Evolutionary conservation across 768 basidiomycete species (phyloP).

Genomic region (Favolaschia claudopus): DNA sequence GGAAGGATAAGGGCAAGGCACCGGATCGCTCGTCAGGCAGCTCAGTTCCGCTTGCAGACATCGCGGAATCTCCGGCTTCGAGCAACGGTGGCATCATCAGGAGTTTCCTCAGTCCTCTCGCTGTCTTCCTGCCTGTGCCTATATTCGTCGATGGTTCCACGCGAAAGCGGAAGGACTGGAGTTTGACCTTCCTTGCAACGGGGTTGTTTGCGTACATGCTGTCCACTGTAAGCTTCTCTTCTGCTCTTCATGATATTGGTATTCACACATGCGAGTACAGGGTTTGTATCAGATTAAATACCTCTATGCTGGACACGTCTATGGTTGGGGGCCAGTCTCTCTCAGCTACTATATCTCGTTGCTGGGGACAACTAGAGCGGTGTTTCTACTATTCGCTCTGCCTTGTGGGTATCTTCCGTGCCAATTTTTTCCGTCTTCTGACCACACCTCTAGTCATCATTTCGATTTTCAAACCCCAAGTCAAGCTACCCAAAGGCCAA

Average conservation of each 20-base stretch:
- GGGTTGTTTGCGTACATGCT: constrained; percentile 70
- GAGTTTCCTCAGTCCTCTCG: constrained; percentile 62
- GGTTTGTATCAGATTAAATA: constrained; percentile 84
- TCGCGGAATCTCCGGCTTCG: background rate
- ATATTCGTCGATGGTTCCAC: constrained; percentile 51
- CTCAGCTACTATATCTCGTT: constrained; percentile 81
- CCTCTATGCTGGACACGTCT: constrained; percentile 78
- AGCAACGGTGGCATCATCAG: constrained; percentile 42
- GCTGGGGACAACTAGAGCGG: constrained; percentile 65
- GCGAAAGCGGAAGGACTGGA: constrained; percentile 75
- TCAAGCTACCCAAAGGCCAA: constrained; percentile 11
- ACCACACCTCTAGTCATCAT: constrained; percentile 57
- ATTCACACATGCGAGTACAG: constrained; percentile 38
- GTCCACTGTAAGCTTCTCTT: constrained; percentile 57
- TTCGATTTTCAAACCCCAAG: constrained; percentile 60
- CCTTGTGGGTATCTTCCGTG: constrained; percentile 40
- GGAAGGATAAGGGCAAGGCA: constrained; percentile 23
- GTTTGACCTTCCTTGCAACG: constrained; percentile 72
- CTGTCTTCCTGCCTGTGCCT: constrained; percentile 68
- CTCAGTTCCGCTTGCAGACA: background rate
- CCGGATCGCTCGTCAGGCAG: constrained; percentile 5
- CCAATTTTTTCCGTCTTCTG: background rate
- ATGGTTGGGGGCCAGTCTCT: constrained; percentile 77
- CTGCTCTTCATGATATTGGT: background rate
- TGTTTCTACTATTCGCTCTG: constrained; percentile 61